Percentiles rank a stretch among this genome's conserved stretches.
Evolutionary conservation across 1,284 basidiomycete species (phyloP).

Genomic region (Boletus mariae): DNA sequence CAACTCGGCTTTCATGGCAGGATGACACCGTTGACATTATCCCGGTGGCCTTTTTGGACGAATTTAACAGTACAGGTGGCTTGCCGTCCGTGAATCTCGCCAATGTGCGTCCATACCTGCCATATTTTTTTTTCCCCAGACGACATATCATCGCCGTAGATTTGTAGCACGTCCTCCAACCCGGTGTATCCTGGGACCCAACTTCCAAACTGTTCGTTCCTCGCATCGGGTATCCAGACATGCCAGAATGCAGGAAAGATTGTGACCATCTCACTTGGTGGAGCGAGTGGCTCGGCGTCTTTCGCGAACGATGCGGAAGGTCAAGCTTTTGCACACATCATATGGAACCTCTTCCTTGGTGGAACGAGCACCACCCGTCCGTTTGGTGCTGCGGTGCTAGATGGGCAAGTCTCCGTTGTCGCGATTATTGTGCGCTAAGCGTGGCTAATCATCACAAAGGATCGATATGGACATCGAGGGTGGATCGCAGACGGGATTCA

Average conservation of each 20-base stretch:
- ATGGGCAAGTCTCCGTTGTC: constrained; percentile 45
- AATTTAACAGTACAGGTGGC: constrained; percentile 52
- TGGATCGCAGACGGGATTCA: constrained; percentile 48
- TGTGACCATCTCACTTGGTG: constrained; percentile 62
- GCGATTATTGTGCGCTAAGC: neutral
- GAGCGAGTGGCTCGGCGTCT: constrained; percentile 50
- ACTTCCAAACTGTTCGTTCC: constrained; percentile 56
- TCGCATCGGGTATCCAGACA: constrained; percentile 52
- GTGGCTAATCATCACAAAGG: constrained; percentile 30
- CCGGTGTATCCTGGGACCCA: constrained; percentile 51
- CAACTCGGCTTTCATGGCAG: constrained; percentile 1
- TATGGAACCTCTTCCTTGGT: constrained; percentile 68
- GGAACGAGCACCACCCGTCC: constrained; percentile 46
- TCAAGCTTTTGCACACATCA: constrained; percentile 48
- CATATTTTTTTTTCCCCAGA: neutral
- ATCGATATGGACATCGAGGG: constrained; percentile 69
- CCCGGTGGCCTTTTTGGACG: constrained; percentile 58
- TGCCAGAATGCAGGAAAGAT: constrained; percentile 67
- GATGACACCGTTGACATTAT: constrained; percentile 34
- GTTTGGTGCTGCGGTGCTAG: constrained; percentile 61
- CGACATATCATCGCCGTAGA: neutral
- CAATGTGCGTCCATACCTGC: constrained; percentile 40
- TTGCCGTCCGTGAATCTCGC: constrained; percentile 60
- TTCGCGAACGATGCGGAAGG: constrained; percentile 54
- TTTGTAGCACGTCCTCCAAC: constrained; percentile 43